Conservation (phyloP, 2,329 filamentous ascomycete genomes). For the Fusarium sp. region DNA sequence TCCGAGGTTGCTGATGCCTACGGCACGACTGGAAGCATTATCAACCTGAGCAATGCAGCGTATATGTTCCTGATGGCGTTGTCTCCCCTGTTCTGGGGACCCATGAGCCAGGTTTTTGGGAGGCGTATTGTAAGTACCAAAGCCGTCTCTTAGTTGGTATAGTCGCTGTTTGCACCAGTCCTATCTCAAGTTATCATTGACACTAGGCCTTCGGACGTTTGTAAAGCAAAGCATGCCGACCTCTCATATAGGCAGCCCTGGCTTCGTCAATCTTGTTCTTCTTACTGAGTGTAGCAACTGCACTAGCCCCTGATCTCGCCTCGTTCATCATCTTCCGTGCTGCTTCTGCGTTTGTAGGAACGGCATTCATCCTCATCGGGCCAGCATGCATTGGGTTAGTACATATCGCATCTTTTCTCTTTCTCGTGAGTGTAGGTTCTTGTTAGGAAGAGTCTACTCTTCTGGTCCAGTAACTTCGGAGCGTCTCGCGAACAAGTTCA, state of each 20-base stretch:
- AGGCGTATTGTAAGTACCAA: conserved; percentile 62
- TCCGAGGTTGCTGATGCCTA: conserved; percentile 77
- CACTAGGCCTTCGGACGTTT: not conserved
- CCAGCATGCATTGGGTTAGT: conserved; percentile 72
- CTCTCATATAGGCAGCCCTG: conserved; percentile 53
- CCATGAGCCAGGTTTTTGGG: conserved; percentile 73
- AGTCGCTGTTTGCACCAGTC: not conserved
- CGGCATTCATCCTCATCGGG: conserved; percentile 78
- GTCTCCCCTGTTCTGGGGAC: conserved; percentile 76
- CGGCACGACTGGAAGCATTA: conserved; percentile 72
- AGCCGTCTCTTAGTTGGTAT: not conserved
- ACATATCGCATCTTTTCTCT: not conserved
- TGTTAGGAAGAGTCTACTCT: not conserved
- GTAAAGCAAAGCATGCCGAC: not conserved
- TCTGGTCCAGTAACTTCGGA: not conserved
- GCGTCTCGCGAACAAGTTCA: not conserved
- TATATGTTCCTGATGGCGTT: conserved; percentile 80
- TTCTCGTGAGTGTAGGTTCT: not conserved
- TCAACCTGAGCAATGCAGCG: conserved; percentile 80
- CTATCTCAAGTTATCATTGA: not conserved
- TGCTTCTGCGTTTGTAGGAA: conserved; percentile 79
- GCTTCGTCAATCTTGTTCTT: conserved; percentile 72
- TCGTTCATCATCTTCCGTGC: conserved; percentile 80
- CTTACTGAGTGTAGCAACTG: conserved; percentile 76
- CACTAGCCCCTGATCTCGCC: conserved; percentile 75